Conservation (phyloP, 768 basidiomycete genomes). For the Tricholoma matsutake region DNA sequence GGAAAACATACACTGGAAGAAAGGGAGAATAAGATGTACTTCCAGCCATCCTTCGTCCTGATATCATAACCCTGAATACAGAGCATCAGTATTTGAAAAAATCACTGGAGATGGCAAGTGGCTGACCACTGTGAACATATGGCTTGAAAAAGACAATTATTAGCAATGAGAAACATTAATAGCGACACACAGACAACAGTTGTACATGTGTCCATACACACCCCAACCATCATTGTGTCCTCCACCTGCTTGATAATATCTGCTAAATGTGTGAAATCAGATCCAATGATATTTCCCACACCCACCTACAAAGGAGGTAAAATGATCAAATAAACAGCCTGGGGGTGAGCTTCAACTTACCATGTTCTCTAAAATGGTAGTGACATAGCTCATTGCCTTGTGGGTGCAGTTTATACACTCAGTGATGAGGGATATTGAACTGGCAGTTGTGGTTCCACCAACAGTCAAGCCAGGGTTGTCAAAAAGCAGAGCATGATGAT, state of each 20-base stretch:
- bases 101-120: background rate
- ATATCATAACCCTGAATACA: constrained; percentile 71
- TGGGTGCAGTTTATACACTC: constrained; percentile 75
- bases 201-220: constrained; percentile 85
- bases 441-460: constrained; percentile 56
- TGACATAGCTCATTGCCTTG: constrained; percentile 49
- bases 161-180: background rate
- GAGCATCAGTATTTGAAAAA: background rate
- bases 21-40: constrained; percentile 41
- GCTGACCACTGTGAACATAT: constrained; percentile 72
- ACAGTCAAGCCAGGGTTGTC: constrained; percentile 78
- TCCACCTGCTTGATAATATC: constrained; percentile 67
- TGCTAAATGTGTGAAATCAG: constrained; percentile 62
- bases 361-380: constrained; percentile 83
- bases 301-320: constrained; percentile 52
- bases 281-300: constrained; percentile 74
- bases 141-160: constrained; percentile 41
- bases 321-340: background rate
- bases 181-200: constrained; percentile 13
- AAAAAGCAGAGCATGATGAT: background rate
- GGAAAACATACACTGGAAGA: background rate
- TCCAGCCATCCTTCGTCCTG: constrained; percentile 66
- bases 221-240: constrained; percentile 72
- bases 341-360: constrained; percentile 25
- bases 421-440: constrained; percentile 64